Evolutionary conservation across 306 rosid genomes (phyloP).

Genomic region (Dicorynia guianensis): DNA sequence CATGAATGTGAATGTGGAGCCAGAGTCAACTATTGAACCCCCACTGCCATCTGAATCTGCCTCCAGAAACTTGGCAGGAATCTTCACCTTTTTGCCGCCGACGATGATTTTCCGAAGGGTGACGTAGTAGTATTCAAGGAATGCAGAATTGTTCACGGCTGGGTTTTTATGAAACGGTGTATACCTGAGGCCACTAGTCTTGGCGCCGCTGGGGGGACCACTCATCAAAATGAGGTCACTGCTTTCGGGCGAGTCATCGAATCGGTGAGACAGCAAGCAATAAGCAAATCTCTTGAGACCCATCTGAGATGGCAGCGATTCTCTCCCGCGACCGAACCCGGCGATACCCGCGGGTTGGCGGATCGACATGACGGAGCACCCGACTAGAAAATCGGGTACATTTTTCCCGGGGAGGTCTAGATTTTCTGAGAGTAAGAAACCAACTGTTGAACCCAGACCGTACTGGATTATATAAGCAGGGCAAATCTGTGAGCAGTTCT

Average conservation of each 20-base stretch:
- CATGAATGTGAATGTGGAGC: slow-evolving; percentile 81
- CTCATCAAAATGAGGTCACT: slow-evolving; percentile 57
- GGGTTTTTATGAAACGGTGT: slow-evolving; percentile 71
- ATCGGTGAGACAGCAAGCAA: slow-evolving; percentile 62
- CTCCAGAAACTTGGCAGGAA: slow-evolving; percentile 58
- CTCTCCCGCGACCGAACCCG: slow-evolving; percentile 74
- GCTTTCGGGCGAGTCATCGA: slow-evolving; percentile 58
- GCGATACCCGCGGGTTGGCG: slow-evolving; percentile 78
- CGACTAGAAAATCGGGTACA: slow-evolving; percentile 57
- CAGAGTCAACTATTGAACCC: slow-evolving; percentile 79
- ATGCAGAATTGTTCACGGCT: slow-evolving; percentile 34
- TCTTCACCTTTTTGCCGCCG: slow-evolving; percentile 53
- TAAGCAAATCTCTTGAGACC: slow-evolving; percentile 68
- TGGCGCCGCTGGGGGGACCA: slow-evolving; percentile 1
- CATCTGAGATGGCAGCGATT: slow-evolving; percentile 75
- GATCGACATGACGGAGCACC: slow-evolving; percentile 70
- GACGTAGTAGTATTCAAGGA: slow-evolving; percentile 60
- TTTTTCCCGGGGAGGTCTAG: slow-evolving; percentile 55
- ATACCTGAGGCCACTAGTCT: slow-evolving; percentile 50
- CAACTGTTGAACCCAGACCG: slow-evolving; percentile 73
- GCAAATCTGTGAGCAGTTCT: slow-evolving; percentile 57
- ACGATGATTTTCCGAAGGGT: slow-evolving; percentile 58
- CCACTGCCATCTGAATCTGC: slow-evolving; percentile 66
- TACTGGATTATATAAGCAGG: slow-evolving; percentile 66
- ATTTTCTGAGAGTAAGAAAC: slow-evolving; percentile 63